Percentiles rank a stretch among this genome's conserved stretches.
These are phyloP conservation scores for Osmanthus fragrans DNA, from an alignment of 257 asterid genomes.

Conservation along the genomic window DNA sequence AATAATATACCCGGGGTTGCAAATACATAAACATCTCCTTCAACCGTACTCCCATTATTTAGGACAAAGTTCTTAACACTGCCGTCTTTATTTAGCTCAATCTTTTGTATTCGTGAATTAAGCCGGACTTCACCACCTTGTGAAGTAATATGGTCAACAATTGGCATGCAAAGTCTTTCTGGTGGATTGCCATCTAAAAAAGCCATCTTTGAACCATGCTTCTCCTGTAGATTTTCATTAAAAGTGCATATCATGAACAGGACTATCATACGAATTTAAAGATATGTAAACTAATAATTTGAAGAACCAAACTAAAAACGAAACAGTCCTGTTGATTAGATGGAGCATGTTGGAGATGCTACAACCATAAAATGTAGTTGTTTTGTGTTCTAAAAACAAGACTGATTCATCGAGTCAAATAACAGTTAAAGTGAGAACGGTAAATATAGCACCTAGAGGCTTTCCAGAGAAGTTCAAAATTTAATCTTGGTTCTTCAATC, in stretches of 20 bases:
- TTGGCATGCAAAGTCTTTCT: slow-evolving; percentile 96
- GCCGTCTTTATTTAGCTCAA: slow-evolving; percentile 74
- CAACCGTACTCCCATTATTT: slow-evolving; percentile 55
- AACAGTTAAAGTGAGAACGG: neutral
- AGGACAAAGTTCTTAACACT: slow-evolving; percentile 63
- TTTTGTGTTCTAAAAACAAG: neutral
- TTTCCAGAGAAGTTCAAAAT: neutral
- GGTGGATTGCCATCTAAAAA: slow-evolving; percentile 99
- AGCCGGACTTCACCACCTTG: slow-evolving; percentile 79
- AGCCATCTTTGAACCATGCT: slow-evolving; percentile 98
- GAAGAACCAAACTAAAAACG: neutral
- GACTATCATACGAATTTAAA: neutral
- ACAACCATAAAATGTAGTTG: neutral
- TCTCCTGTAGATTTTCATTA: slow-evolving; percentile 59
- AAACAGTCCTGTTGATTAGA: neutral
- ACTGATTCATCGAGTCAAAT: neutral
- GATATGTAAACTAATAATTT: neutral
- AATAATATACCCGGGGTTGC: slow-evolving; percentile 80
- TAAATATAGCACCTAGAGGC: neutral
- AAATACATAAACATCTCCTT: slow-evolving; percentile 89
- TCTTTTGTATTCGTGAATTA: slow-evolving; percentile 76
- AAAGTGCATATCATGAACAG: neutral
- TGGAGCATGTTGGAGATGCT: neutral
- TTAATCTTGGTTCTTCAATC: neutral
- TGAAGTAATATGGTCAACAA: slow-evolving; percentile 74